A percentile compares a stretch with the other conserved stretches of the same genome.
Evolutionary conservation across 352 stramenopile species (phyloP).

Genomic region (Nothophytophthora sp.): DNA sequence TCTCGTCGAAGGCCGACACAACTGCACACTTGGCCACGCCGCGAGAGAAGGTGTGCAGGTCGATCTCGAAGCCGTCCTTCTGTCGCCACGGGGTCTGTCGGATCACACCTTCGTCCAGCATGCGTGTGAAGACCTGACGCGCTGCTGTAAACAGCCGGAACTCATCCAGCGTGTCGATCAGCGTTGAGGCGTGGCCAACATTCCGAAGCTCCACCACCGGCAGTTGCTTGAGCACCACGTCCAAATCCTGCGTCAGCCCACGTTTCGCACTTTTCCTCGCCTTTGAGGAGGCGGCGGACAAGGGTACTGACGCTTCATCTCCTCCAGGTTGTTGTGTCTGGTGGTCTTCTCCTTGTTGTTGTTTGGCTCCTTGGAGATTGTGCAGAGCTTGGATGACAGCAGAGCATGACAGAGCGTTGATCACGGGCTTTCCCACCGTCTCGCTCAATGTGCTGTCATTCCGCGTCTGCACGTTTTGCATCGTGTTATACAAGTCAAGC

Average conservation of each 20-base stretch:
- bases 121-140: constrained; percentile 45
- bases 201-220: constrained; percentile 35
- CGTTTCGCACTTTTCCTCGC: constrained; percentile 8
- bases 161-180: constrained; percentile 65
- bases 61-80: constrained; percentile 64
- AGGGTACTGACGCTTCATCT: background rate
- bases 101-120: constrained; percentile 47
- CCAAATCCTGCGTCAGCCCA: constrained; percentile 41
- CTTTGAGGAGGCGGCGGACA: background rate
- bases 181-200: constrained; percentile 49
- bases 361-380: constrained; percentile 17
- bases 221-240: constrained; percentile 51
- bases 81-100: constrained; percentile 47
- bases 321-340: background rate
- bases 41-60: constrained; percentile 69
- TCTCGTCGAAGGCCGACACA: constrained; percentile 57
- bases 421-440: constrained; percentile 14
- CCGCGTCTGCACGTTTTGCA: constrained; percentile 39
- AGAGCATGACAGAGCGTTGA: constrained; percentile 56
- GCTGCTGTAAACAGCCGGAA: constrained; percentile 48
- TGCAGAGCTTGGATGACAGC: constrained; percentile 52
- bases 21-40: constrained; percentile 71
- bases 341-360: constrained; percentile 3
- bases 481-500: constrained; percentile 59
- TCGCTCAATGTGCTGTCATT: constrained; percentile 5